Percentiles rank a stretch among this genome's conserved stretches.
These are phyloP conservation scores for Capronia epimyces DNA, from an alignment of 2,329 filamentous ascomycete species.

Conservation along the genomic window DNA sequence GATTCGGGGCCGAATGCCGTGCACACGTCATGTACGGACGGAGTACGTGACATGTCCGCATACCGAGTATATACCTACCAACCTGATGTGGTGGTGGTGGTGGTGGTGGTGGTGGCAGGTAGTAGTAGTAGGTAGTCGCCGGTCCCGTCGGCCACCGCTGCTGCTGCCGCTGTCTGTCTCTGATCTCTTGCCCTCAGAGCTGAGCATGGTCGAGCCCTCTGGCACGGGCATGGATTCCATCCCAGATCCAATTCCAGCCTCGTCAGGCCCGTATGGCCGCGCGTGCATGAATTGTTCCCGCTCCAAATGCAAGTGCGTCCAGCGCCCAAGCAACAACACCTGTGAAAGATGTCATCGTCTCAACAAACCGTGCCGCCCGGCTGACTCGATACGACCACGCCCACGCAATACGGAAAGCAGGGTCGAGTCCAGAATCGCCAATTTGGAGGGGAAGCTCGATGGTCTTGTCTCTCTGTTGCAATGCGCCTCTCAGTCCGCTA, in stretches of 20 bases:
- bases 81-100: too few species aligned
- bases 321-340: neutral
- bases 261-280: neutral
- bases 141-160: too few species aligned
- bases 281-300: constrained; percentile 1
- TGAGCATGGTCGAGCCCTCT: too few species aligned
- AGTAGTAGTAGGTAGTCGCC: too few species aligned
- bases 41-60: too few species aligned
- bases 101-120: too few species aligned
- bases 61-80: too few species aligned
- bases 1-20: too few species aligned
- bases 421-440: constrained; percentile 25
- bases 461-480: constrained; percentile 32
- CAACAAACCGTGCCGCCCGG: constrained; percentile 39
- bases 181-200: too few species aligned
- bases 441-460: constrained; percentile 33
- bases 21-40: too few species aligned
- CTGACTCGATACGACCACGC: constrained; percentile 35
- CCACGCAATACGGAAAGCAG: constrained; percentile 26
- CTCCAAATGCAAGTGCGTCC: constrained; percentile 6
- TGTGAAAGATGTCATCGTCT: constrained; percentile 39
- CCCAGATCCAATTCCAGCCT: neutral
- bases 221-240: too few species aligned
- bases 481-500: constrained; percentile 18
- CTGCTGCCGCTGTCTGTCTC: too few species aligned